Evolutionary conservation across 2,329 filamentous ascomycete genomes (phyloP).

Genomic region (Gnomoniopsis smithogilvyi): DNA sequence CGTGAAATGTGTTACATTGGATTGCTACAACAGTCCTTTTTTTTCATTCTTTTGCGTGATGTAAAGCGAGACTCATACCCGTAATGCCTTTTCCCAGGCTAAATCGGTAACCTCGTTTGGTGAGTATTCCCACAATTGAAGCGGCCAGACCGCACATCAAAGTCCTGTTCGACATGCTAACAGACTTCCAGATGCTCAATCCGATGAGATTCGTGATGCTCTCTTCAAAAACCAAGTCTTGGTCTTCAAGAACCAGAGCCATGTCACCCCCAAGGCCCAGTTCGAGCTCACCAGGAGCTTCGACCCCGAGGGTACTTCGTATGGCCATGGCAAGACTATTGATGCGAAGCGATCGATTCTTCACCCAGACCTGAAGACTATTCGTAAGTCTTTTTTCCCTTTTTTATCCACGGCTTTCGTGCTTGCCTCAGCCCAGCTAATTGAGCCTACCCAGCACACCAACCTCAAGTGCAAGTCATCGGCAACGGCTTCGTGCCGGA

Average conservation of each 20-base stretch:
- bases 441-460: conserved; percentile 44
- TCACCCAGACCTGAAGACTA: conserved; percentile 76
- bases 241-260: conserved; percentile 65
- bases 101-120: conserved; percentile 58
- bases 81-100: conserved; percentile 28
- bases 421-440: background rate
- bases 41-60: conserved; percentile 11
- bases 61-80: conserved; percentile 36
- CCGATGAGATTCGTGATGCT: conserved; percentile 58
- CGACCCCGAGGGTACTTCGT: conserved; percentile 62
- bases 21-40: background rate
- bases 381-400: conserved; percentile 35
- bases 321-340: conserved; percentile 74
- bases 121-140: conserved; percentile 30
- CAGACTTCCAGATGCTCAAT: conserved; percentile 53
- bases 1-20: background rate
- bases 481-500: conserved; percentile 68
- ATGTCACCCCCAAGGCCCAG: conserved; percentile 66
- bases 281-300: conserved; percentile 72
- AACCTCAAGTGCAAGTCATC: conserved; percentile 78
- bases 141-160: background rate
- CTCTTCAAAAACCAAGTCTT: conserved; percentile 68
- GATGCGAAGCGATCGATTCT: conserved; percentile 63
- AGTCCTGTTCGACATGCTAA: background rate
- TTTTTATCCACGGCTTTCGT: background rate